A percentile compares a stretch with the other conserved stretches of the same genome.
These are phyloP conservation scores for Calophaca sinica DNA, from an alignment of 306 rosid species.

Conservation along the genomic window DNA sequence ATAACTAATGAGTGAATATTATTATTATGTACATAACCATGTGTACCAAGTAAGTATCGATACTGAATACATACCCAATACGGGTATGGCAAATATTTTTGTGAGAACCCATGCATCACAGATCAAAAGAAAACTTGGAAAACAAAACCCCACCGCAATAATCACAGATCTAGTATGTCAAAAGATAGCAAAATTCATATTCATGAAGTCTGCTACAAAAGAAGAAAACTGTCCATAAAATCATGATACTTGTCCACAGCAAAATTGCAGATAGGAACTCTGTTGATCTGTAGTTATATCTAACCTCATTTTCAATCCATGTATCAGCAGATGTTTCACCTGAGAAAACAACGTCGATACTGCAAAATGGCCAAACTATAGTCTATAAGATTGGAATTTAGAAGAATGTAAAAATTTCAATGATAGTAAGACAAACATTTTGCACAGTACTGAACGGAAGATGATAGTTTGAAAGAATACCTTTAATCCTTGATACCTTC, in stretches of 20 bases:
- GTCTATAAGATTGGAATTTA: constrained; percentile 32
- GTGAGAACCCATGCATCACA: neutral
- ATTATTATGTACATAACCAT: constrained; percentile 4
- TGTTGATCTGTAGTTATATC: constrained; percentile 43
- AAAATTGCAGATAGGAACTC: constrained; percentile 35
- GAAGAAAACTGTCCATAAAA: constrained; percentile 5
- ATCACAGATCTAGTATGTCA: neutral
- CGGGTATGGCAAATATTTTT: neutral
- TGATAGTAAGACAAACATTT: neutral
- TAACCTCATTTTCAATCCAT: constrained; percentile 96
- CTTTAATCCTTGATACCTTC: neutral
- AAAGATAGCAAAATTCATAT: constrained; percentile 11
- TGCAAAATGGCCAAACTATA: constrained; percentile 56
- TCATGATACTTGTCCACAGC: neutral
- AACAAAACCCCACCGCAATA: constrained; percentile 9
- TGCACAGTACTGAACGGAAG: constrained; percentile 14
- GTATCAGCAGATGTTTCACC: constrained; percentile 87
- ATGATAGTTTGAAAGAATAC: constrained; percentile 11
- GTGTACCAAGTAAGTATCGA: neutral
- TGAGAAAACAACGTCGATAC: constrained; percentile 80
- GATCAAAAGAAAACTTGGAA: constrained; percentile 24
- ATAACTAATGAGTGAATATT: constrained; percentile 6
- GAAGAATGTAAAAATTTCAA: constrained; percentile 27
- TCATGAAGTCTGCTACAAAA: constrained; percentile 7
- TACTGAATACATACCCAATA: neutral